Conservation (phyloP, 441 rosid species). For the Theobroma grandiflorum region DNA sequence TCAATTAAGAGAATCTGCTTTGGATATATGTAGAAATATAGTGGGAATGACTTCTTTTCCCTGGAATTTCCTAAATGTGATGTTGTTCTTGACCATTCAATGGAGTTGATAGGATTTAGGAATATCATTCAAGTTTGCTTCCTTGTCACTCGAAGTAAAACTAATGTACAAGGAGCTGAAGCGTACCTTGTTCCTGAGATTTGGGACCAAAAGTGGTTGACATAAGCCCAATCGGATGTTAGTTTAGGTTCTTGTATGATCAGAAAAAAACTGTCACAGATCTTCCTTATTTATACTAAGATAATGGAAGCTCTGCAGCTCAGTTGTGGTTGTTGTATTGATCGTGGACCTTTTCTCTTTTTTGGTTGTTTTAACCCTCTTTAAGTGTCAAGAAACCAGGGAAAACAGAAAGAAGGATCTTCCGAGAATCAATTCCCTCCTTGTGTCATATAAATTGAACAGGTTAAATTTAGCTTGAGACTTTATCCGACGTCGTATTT, state of each 20-base stretch:
- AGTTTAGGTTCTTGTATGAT: constrained; percentile 17
- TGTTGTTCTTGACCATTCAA: constrained; percentile 32
- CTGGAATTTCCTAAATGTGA: constrained; percentile 14
- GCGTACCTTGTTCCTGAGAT: constrained; percentile 18
- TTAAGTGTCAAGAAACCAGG: neutral
- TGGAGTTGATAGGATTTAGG: constrained; percentile 26
- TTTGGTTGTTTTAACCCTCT: neutral
- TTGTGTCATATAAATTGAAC: neutral
- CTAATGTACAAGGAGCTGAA: constrained; percentile 26
- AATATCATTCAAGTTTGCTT: constrained; percentile 24
- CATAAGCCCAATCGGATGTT: constrained; percentile 14
- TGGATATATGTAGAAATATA: constrained; percentile 25
- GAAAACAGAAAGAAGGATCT: neutral
- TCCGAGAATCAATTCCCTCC: neutral
- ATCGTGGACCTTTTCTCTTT: constrained; percentile 15
- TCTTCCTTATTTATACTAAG: constrained; percentile 21
- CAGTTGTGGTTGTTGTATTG: constrained; percentile 29
- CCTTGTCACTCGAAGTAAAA: constrained; percentile 21
- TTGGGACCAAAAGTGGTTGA: constrained; percentile 14
- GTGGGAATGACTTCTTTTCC: constrained; percentile 23
- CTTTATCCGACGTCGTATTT: neutral
- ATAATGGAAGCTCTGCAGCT: constrained; percentile 12
- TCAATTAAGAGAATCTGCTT: constrained; percentile 34
- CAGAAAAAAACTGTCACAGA: constrained; percentile 24
- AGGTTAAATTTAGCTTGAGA: too few species aligned